These are phyloP conservation scores for Plectosphaerella cucumerina DNA, from an alignment of 2,329 filamentous ascomycete genomes.

Conservation along the genomic window DNA sequence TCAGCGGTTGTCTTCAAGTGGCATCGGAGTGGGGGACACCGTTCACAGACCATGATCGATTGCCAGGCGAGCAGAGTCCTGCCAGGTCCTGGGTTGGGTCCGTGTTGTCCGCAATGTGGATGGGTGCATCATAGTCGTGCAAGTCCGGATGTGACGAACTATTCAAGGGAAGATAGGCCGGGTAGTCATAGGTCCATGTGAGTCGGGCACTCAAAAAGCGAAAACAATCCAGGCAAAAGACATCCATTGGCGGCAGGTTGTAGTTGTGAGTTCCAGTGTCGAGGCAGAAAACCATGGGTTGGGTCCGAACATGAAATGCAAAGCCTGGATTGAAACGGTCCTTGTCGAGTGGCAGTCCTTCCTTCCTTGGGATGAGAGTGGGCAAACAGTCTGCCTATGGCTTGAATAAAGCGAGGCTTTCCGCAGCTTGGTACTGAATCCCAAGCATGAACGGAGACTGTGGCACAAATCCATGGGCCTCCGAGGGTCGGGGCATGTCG, in stretches of 20 bases:
- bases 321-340: neutral
- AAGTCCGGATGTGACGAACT: no score
- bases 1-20: slow-evolving; percentile 25
- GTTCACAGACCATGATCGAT: slow-evolving; percentile 31
- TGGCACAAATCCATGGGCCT: neutral
- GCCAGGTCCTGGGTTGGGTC: neutral
- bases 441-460: neutral
- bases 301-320: no score
- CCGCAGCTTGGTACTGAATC: no score
- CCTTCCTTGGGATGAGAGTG: neutral
- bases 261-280: no score
- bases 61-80: slow-evolving; percentile 4
- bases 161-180: no score
- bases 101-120: neutral
- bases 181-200: no score
- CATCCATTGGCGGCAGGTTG: no score
- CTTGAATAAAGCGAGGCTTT: no score
- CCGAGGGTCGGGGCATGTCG: neutral
- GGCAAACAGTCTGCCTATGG: neutral
- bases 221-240: slow-evolving; percentile 1
- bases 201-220: neutral
- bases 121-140: neutral
- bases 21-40: slow-evolving; percentile 14
- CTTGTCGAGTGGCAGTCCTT: neutral
- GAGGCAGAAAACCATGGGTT: no score